phyloP scores from a whole-genome alignment of 1,284 basidiomycete species.

The Butyriboletus appendiculatus region DNA sequence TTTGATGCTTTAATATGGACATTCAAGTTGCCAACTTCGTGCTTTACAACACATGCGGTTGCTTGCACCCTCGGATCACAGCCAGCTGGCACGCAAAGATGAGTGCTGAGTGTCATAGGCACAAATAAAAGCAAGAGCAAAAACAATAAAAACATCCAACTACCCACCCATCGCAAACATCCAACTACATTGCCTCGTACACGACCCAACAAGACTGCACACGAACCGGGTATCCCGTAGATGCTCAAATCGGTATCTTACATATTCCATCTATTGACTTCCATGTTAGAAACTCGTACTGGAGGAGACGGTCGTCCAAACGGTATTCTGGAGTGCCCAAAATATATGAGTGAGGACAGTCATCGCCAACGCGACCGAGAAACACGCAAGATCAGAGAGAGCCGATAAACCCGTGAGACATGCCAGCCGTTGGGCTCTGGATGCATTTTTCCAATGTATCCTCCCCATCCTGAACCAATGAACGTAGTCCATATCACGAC shows the following conservation, averaged over 20 bases:
- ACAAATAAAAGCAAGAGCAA: conserved; percentile 3
- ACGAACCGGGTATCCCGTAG: neutral
- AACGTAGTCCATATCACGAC: conserved; percentile 10
- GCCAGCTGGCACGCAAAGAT: neutral
- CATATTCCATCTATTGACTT: conserved; percentile 1
- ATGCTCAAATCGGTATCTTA: conserved; percentile 1
- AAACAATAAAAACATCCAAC: neutral
- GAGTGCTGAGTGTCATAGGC: neutral
- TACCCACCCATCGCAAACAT: neutral
- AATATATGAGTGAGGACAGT: conserved; percentile 22
- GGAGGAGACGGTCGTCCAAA: conserved; percentile 33
- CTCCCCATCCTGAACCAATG: conserved; percentile 14
- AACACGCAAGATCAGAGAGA: conserved; percentile 19
- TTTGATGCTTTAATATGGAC: neutral
- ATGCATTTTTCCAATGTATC: conserved; percentile 13
- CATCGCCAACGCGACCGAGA: conserved; percentile 16
- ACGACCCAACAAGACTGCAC: neutral
- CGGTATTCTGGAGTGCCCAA: conserved; percentile 19
- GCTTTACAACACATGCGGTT: neutral
- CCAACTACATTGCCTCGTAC: neutral
- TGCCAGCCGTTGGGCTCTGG: conserved; percentile 3
- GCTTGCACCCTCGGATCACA: neutral
- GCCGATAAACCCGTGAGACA: conserved; percentile 6
- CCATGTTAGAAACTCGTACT: conserved; percentile 2
- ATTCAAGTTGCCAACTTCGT: neutral